A percentile compares a stretch with the other conserved stretches of the same genome.
phyloP scores from a whole-genome alignment of 768 basidiomycete species.

The Boletus rex-veris region DNA sequence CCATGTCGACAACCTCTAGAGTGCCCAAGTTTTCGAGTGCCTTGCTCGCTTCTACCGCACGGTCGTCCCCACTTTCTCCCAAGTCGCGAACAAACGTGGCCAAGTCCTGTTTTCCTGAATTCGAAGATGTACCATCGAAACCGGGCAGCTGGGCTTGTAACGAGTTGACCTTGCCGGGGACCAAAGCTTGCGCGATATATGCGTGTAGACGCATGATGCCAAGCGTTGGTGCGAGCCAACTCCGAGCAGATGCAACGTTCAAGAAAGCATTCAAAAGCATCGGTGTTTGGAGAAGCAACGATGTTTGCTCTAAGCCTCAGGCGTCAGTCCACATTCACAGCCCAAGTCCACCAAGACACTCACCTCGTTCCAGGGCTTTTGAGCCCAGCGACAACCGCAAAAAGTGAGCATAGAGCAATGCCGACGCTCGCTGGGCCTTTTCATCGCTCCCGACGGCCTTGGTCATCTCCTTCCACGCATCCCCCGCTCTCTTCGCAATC shows the following conservation, averaged over 20 bases:
- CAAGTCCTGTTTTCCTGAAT: conserved; percentile 22
- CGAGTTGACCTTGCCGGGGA: conserved; percentile 46
- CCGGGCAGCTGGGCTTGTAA: conserved; percentile 77
- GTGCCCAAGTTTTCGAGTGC: conserved; percentile 68
- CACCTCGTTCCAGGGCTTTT: conserved; percentile 60
- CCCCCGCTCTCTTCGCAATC: conserved; percentile 46
- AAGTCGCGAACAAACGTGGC: conserved; percentile 14
- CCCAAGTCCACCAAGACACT: conserved; percentile 19
- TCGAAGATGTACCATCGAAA: conserved; percentile 43
- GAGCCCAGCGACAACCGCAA: conserved; percentile 59
- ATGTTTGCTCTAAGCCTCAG: conserved; percentile 59
- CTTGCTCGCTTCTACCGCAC: conserved; percentile 39
- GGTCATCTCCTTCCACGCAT: conserved; percentile 53
- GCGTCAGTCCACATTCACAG: not conserved
- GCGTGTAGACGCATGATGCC: conserved; percentile 80
- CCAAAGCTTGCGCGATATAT: conserved; percentile 78
- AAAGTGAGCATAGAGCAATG: conserved; percentile 83
- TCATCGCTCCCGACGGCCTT: conserved; percentile 38
- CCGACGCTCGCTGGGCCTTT: conserved; percentile 48
- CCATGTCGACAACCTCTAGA: conserved; percentile 74
- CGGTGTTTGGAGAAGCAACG: conserved; percentile 69
- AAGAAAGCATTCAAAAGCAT: conserved; percentile 75
- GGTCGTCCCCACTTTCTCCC: conserved; percentile 17
- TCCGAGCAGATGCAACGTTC: conserved; percentile 78
- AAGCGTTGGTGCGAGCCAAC: conserved; percentile 82